Base-by-base conservation (phyloP, 176 grass and related monocot species). In the Carex littledalei region DNA sequence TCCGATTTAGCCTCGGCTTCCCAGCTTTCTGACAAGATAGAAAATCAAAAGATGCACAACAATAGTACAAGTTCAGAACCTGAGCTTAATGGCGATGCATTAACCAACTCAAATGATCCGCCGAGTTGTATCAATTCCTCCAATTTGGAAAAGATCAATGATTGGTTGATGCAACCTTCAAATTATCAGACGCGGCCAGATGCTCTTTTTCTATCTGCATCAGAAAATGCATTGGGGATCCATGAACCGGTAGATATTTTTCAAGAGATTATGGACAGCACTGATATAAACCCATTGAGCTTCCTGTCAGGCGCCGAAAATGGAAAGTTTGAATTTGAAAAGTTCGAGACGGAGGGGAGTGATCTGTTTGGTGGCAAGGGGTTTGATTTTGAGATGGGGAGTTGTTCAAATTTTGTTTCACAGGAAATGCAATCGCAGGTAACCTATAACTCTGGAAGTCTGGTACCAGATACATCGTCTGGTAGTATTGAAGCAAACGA, bases 81-180 rank as follows among this genome's bases (percentile, higher is more conserved):
- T 11, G 74, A 78, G 52, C 50, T 56, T 56, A 78, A 78, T 78
- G 74, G 74, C 26, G 8, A 53, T 34, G 52, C 74, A 69, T 26
- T 68, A 81, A 63, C 18, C 18, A 65, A 63, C 22, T 16, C 58
- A 63, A 69, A 55, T 53, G 64, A 83, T 52, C 6, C 26, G 43
- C 15, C 61, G 21, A 56, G 21, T 57, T 57, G 26, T 52, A 69
- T 68, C 29, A 68, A 83, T 83, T 83, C 81, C 22, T 67, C 81
- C 50, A 83, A 20, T 83, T 52, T 83, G 61, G 81, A 83, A 15
- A 83, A 83, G 45, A 26, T 83, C 14, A 83, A 17, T 67, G 88
- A 99, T 82, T 99, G 93, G 93, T 88, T 92, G 85, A 87, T 90
- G 56, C 96, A 92, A 65, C 86, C 90, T 84, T 86, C 89, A 1